Conservation (phyloP, 352 stramenopile genomes). For the Globisporangium irregulare region DNA sequence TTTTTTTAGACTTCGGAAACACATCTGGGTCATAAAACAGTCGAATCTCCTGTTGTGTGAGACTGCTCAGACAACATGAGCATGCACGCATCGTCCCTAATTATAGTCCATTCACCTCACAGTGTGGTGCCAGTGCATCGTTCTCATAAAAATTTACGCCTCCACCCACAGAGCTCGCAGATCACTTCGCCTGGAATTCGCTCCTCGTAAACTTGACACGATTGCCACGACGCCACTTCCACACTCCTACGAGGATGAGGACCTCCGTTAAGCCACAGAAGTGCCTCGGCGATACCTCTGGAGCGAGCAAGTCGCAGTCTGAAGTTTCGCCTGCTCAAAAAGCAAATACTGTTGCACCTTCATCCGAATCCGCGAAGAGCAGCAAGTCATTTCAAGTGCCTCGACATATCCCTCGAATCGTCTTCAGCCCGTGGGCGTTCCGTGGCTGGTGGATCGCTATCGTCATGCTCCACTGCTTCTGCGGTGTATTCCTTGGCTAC, state of each 20-base stretch:
- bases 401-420: not conserved
- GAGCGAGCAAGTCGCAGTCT: not conserved
- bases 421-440: slow-evolving; percentile 14
- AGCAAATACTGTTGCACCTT: not conserved
- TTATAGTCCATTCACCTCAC: not conserved
- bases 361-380: not conserved
- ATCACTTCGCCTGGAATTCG: not conserved
- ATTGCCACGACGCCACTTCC: not conserved
- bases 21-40: not conserved
- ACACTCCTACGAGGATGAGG: not conserved
- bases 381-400: not conserved
- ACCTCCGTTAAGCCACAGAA: not conserved
- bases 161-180: not conserved
- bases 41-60: not conserved
- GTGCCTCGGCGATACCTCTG: not conserved
- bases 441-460: slow-evolving; percentile 6
- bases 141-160: not conserved
- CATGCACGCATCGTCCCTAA: not conserved
- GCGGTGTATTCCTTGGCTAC: not conserved
- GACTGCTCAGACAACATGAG: not conserved
- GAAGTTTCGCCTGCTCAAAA: not conserved
- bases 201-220: not conserved
- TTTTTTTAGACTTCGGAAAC: not conserved
- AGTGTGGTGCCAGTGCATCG: not conserved
- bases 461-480: slow-evolving; percentile 9